Evolutionary conservation across 2,329 filamentous ascomycete genomes (phyloP).

Genomic region (Colletotrichum cuscutae): DNA sequence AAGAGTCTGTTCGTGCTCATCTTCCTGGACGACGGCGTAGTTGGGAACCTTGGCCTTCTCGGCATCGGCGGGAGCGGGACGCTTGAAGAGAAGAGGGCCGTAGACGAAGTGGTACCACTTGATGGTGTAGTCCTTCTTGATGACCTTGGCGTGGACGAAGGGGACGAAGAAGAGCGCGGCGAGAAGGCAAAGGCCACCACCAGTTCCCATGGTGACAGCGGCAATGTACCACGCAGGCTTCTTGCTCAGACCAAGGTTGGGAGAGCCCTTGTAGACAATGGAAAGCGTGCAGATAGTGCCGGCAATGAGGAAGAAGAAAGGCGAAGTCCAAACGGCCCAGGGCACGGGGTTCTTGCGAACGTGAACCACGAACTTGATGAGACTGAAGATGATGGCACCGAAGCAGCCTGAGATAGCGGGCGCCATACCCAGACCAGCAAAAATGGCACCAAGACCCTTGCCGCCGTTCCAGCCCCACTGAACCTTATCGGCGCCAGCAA

Average conservation of each 20-base stretch:
- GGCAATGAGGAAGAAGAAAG: conserved; percentile 82
- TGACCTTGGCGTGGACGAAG: conserved; percentile 72
- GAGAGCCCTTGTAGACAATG: conserved; percentile 85
- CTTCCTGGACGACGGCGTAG: conserved; percentile 81
- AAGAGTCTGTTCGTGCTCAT: conserved; percentile 52
- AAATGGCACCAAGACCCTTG: conserved; percentile 77
- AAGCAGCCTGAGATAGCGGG: conserved; percentile 74
- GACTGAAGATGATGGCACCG: conserved; percentile 74
- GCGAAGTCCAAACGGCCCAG: conserved; percentile 79
- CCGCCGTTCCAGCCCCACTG: conserved; percentile 78
- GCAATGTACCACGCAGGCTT: conserved; percentile 76
- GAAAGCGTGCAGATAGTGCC: conserved; percentile 79
- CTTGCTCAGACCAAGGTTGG: conserved; percentile 71
- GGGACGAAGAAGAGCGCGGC: conserved; percentile 79
- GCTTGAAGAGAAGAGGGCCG: conserved; percentile 73
- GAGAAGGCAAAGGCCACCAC: conserved; percentile 67
- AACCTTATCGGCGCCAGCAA: conserved; percentile 69
- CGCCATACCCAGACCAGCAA: conserved; percentile 77
- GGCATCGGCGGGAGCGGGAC: conserved; percentile 62
- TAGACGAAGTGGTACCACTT: conserved; percentile 70
- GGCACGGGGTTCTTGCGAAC: conserved; percentile 76
- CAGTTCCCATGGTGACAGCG: conserved; percentile 72
- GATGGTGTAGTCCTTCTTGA: conserved; percentile 74
- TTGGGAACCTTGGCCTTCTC: conserved; percentile 74
- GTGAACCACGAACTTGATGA: conserved; percentile 79